Percentiles rank a stretch among this genome's conserved stretches.
phyloP scores from a whole-genome alignment of 805 yeast species.

The Spathaspora passalidarum region DNA sequence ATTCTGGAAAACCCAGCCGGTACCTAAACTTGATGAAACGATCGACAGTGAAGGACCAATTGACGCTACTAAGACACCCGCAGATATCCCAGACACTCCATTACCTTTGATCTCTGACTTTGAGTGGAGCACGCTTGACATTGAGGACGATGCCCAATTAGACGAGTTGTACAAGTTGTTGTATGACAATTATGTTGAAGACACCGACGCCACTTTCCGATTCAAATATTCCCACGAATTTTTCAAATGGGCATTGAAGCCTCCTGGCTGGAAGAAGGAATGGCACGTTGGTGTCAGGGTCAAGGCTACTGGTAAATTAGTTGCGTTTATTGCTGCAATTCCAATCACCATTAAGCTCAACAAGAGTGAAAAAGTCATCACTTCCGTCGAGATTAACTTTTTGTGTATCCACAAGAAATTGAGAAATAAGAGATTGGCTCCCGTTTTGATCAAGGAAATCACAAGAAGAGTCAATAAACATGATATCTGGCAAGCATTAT shows the following conservation, averaged over 20 bases:
- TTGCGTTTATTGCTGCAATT: conserved; percentile 90
- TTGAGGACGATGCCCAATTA: conserved; percentile 49
- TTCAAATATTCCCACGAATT: conserved; percentile 84
- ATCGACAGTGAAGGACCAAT: conserved; percentile 78
- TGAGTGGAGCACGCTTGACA: conserved; percentile 84
- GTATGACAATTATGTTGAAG: conserved; percentile 92
- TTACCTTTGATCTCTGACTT: conserved; percentile 71
- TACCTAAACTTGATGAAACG: conserved; percentile 68
- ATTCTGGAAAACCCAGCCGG: conserved; percentile 99
- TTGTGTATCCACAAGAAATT: conserved; percentile 91
- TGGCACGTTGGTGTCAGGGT: conserved; percentile 96
- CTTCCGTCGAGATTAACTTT: conserved; percentile 88
- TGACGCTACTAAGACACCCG: conserved; percentile 63
- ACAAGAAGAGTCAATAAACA: conserved; percentile 85
- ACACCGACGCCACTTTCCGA: conserved; percentile 85
- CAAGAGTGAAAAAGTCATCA: conserved; percentile 40
- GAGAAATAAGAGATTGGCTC: conserved; percentile 91
- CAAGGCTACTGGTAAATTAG: conserved; percentile 66
- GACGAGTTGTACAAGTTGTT: conserved; percentile 77
- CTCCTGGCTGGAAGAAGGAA: conserved; percentile 87
- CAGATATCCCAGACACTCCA: conserved; percentile 69
- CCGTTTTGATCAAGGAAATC: conserved; percentile 88
- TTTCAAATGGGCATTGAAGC: conserved; percentile 87
- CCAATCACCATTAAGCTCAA: conserved; percentile 71
- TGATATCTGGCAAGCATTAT: conserved; percentile 92